Base-by-base conservation (phyloP, 129 eudicot genomes). In the Silybum marianum region DNA sequence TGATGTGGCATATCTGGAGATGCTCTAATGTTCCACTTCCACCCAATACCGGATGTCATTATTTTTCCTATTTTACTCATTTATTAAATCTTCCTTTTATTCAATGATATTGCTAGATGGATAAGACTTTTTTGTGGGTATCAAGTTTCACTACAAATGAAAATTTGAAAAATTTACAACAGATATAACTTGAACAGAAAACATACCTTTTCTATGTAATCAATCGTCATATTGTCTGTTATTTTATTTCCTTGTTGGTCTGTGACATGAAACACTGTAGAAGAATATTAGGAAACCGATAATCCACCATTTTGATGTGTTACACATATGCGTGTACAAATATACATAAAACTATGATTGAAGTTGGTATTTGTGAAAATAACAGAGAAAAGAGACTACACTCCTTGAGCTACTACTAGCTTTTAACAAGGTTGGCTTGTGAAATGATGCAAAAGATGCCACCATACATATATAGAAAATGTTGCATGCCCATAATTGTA, bases 221-320 rank as follows among this genome's bases (percentile, higher is more conserved):
- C 93, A 32, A 90, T 90, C 18, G 95, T 91, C 79, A 80, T 62
- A 76, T 63, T 82, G 87, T 93, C 97, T 54, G 85, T 85, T 74
- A 93, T 81, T 81, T 93, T 91, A 70, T 89, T 89, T 68, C 98
- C 97, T 38, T 91, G 92, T 74, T 90, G 97, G 82, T 93, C 98
- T 8, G 97, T 93, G 67, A 93, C 97, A 72, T 93, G 98, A 88
- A 93, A 93, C 66, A 91, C 98, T 93, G 92, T 69, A 71, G 3
- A 80, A 34, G 78, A 77, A 48, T 46, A 42, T 58, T 58, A 77
- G 38, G 58, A 77, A 82, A 81, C 63, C 23, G 23, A 71, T 25
- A 44, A 80, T 4, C 23, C 25, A 5, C 23, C 7, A 12, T 23
- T 32, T 46, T 4, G 63, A 16, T 18, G n/a, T 24, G 18, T 71